A percentile compares a stretch with the other conserved stretches of the same genome.
phyloP scores from a whole-genome alignment of 2,329 filamentous ascomycete genomes.

The Didymosphaeria variabile region DNA sequence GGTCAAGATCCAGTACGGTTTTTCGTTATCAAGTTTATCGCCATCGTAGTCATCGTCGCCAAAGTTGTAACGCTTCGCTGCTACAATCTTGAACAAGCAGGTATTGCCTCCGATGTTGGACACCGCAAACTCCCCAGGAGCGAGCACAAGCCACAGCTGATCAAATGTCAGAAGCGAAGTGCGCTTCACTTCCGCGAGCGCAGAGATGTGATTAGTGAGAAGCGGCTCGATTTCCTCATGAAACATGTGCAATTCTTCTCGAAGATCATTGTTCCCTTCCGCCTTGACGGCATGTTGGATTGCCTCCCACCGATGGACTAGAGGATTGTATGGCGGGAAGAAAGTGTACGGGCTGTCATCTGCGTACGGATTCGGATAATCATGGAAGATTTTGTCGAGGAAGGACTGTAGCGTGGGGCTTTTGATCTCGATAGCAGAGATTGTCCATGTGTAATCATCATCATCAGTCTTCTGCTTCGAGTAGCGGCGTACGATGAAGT shows the following conservation, averaged over 20 bases:
- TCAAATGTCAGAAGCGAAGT: conserved; percentile 5
- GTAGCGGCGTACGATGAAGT: conserved; percentile 5
- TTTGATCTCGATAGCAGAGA: conserved; percentile 9
- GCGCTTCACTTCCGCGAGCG: conserved; percentile 4
- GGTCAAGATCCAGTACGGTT: conserved; percentile 3
- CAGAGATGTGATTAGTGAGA: not conserved
- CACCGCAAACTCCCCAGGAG: conserved; percentile 4
- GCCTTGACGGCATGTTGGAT: conserved; percentile 5
- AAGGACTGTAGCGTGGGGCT: conserved; percentile 6
- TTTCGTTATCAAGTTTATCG: not conserved
- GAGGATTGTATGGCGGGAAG: not conserved
- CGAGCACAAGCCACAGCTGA: conserved; percentile 12
- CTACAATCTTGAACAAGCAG: conserved; percentile 8
- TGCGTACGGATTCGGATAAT: conserved; percentile 7
- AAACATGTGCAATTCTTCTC: conserved; percentile 10
- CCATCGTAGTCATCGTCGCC: not conserved
- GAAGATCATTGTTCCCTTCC: not conserved
- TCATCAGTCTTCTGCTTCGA: conserved; percentile 10
- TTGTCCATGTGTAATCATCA: conserved; percentile 5
- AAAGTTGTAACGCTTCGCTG: conserved; percentile 1
- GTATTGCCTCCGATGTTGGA: conserved; percentile 3
- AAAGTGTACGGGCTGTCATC: conserved; percentile 1
- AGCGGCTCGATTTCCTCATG: conserved; percentile 4
- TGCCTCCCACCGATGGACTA: conserved; percentile 9
- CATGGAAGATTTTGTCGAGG: conserved; percentile 11